Evolutionary conservation across 108 stramenopile species (phyloP), one percentile per base, ranked within the genome.

Genomic region (Thalassiosira profunda): DNA sequence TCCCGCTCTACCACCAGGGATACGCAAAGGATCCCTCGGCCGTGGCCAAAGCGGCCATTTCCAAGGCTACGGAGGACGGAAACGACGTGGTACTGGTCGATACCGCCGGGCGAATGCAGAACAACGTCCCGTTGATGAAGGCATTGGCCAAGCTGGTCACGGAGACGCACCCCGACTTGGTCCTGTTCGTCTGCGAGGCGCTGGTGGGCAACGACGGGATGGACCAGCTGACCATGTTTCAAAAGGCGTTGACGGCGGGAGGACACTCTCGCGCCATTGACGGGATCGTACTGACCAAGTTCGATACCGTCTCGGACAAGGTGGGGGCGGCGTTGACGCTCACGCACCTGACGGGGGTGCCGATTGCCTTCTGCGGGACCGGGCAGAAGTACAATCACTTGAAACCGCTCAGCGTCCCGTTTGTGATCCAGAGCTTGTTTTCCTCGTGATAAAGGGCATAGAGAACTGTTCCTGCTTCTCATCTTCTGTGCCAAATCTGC

Each of bases 371-470:
- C 72, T 92, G 95, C 17, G 98, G 98, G 44, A 97, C 96, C 8
- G 98, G 98, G 17, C 98, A 99, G 79, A 98, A 98, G 78, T 98
- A 99, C 82, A 97, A 97, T 72, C 95, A 98, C 63, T 72, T 99
- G 68, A 86, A 96, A 74, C 88, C 91, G 44, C 72, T 99, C 28
- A 88, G 86, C 45, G 95, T 91, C 1, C 63, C 69, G 15, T 78
- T 87, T 36, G 92, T 99, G 25, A 83, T 99, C 41, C 83, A 94
- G 52, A 86, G 87, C 48, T 79, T 99, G 20, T 97, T 98, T 59
- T 58, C 83, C 9, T 84, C 21, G 74, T 46, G 12, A 31, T n/a
- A n/a, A n/a, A n/a, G n/a, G n/a, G n/a, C n/a, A n/a, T n/a, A n/a
- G n/a, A n/a, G n/a, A 14, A 14, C 40, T 41, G 14, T 41, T 14